Conservation (phyloP, 495 filamentous ascomycete species). For the Talaromyces ruber region DNA sequence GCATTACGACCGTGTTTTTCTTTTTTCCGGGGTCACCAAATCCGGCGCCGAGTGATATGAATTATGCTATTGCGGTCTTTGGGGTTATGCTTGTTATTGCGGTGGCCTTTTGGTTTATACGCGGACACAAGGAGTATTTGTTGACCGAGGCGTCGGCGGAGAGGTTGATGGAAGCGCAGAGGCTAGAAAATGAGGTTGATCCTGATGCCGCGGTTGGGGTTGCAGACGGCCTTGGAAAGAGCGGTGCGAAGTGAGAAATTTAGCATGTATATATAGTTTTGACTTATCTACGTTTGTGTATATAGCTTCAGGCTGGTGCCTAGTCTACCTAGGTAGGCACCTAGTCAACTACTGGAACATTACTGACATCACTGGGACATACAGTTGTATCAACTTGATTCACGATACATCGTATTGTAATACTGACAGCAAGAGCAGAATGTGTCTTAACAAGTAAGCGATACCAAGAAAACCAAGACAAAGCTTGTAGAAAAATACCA, state of each 20-base stretch:
- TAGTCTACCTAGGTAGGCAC: background rate
- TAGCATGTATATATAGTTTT: background rate
- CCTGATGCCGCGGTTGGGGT: background rate
- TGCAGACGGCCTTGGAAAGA: background rate
- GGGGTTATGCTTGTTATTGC: constrained; percentile 40
- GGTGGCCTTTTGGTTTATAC: constrained; percentile 31
- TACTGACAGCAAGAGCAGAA: background rate
- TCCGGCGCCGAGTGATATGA: constrained; percentile 32
- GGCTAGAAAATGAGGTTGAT: constrained; percentile 23
- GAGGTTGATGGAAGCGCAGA: constrained; percentile 32
- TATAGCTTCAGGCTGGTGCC: background rate
- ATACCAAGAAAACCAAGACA: background rate
- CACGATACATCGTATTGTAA: background rate
- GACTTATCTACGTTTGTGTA: background rate
- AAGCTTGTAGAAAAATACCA: background rate
- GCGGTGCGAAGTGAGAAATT: background rate
- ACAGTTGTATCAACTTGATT: background rate
- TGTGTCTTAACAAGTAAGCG: background rate
- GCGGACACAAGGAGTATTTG: constrained; percentile 27
- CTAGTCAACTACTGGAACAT: background rate
- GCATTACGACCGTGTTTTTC: constrained; percentile 35
- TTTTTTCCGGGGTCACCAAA: constrained; percentile 33
- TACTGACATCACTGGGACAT: no score
- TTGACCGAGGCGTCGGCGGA: constrained; percentile 32
- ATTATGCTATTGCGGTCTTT: constrained; percentile 39